phyloP scores from a whole-genome alignment of 75 land plant genomes.

The Pseudotsuga menziesii region DNA sequence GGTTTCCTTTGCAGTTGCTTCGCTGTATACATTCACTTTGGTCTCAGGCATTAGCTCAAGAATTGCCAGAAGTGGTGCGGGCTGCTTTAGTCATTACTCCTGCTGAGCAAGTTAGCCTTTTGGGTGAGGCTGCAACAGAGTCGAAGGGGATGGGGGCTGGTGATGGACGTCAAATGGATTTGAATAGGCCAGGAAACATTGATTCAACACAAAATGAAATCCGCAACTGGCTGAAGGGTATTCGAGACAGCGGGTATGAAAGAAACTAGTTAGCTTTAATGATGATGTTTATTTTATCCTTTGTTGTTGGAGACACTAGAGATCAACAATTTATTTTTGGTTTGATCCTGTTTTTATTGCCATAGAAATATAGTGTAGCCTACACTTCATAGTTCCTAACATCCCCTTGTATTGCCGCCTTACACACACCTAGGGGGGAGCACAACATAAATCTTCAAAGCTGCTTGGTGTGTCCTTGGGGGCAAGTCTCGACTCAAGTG shows the following conservation, averaged over 20 bases:
- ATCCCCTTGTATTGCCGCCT: not conserved
- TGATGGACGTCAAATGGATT: conserved; percentile 38
- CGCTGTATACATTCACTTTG: conserved; percentile 85
- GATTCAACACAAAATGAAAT: conserved; percentile 66
- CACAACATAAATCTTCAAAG: no score
- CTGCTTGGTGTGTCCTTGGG: no score
- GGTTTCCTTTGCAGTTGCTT: conserved; percentile 63
- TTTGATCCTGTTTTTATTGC: not conserved
- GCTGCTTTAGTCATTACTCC: conserved; percentile 72
- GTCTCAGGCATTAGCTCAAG: conserved; percentile 48
- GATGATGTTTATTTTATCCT: not conserved
- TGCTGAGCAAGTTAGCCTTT: conserved; percentile 66
- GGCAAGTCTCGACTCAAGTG: no score
- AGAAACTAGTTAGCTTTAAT: not conserved
- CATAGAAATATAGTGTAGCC: not conserved
- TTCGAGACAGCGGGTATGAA: conserved; percentile 95
- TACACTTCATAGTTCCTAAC: not conserved
- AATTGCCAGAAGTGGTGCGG: conserved; percentile 59
- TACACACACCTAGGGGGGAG: no score
- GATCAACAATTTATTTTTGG: not conserved
- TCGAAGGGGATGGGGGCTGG: conserved; percentile 25
- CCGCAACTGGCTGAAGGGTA: conserved; percentile 90
- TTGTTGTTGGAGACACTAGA: not conserved
- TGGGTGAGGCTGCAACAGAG: conserved; percentile 60
- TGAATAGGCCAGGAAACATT: conserved; percentile 22